Evolutionary conservation across 1,284 basidiomycete genomes (phyloP).

Genomic region (Ustilago shanxiensis): DNA sequence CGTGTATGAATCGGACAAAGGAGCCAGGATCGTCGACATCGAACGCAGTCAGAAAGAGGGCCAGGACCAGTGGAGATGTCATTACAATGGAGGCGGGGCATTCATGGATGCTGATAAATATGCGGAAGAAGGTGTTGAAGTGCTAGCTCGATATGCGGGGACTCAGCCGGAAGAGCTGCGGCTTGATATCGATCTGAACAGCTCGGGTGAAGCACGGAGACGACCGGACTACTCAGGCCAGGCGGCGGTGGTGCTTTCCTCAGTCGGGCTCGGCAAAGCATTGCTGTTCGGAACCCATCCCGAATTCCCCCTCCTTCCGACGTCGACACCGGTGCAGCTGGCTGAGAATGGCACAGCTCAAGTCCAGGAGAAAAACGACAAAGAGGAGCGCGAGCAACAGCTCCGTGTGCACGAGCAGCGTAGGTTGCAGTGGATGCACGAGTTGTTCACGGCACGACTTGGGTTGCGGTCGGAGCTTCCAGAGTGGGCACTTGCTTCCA

Average conservation of each 20-base stretch:
- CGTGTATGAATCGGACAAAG: slow-evolving; percentile 73
- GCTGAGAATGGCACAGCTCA: slow-evolving; percentile 25
- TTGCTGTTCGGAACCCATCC: slow-evolving; percentile 77
- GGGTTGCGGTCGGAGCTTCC: slow-evolving; percentile 45
- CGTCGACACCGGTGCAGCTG: slow-evolving; percentile 40
- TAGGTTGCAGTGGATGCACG: slow-evolving; percentile 35
- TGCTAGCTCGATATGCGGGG: slow-evolving; percentile 71
- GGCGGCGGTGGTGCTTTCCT: slow-evolving; percentile 74
- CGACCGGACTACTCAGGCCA: slow-evolving; percentile 47
- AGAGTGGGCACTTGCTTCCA: slow-evolving; percentile 21
- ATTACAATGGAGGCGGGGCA: slow-evolving; percentile 76
- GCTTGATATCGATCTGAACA: slow-evolving; percentile 38
- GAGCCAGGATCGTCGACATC: slow-evolving; percentile 70
- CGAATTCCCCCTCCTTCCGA: slow-evolving; percentile 75
- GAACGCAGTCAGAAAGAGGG: slow-evolving; percentile 30
- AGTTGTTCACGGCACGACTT: slow-evolving; percentile 27
- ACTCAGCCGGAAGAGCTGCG: slow-evolving; percentile 42
- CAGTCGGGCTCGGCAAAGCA: slow-evolving; percentile 75
- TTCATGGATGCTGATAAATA: slow-evolving; percentile 71
- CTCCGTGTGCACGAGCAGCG: slow-evolving; percentile 37
- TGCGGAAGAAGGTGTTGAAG: slow-evolving; percentile 57
- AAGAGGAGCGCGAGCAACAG: slow-evolving; percentile 23
- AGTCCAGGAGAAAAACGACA: slow-evolving; percentile 18
- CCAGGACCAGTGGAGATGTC: slow-evolving; percentile 58
- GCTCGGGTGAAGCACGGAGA: neutral